These are phyloP conservation scores for Colletotrichum siamense DNA, from an alignment of 2,329 filamentous ascomycete species.

Conservation along the genomic window DNA sequence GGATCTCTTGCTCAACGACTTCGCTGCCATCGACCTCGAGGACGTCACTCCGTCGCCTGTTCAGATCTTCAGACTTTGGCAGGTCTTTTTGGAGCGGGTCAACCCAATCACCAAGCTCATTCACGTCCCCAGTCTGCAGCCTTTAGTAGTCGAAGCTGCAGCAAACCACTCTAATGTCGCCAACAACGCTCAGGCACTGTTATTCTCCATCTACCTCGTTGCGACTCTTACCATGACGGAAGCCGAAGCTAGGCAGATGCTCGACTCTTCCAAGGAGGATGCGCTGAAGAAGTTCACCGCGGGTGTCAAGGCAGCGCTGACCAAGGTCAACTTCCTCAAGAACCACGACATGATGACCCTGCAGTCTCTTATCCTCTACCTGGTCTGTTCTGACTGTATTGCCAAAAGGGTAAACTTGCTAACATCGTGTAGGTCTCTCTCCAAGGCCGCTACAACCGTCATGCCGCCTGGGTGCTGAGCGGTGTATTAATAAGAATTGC, in stretches of 20 bases:
- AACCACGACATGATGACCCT: constrained; percentile 63
- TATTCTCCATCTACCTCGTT: constrained; percentile 25
- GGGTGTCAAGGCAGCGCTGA: constrained; percentile 56
- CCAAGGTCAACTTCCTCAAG: constrained; percentile 61
- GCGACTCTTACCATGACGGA: constrained; percentile 32
- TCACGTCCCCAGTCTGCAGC: constrained; percentile 74
- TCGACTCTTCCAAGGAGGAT: constrained; percentile 54
- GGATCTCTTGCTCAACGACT: constrained; percentile 54
- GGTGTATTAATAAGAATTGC: constrained; percentile 68
- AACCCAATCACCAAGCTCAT: constrained; percentile 77
- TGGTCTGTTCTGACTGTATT: constrained; percentile 42
- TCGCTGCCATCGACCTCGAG: constrained; percentile 43
- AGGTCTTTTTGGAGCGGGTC: constrained; percentile 75
- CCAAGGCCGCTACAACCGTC: constrained; percentile 62
- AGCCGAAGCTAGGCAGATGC: constrained; percentile 58
- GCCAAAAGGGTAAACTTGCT: neutral
- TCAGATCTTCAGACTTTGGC: constrained; percentile 76
- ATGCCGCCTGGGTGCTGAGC: constrained; percentile 65
- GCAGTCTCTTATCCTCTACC: constrained; percentile 63
- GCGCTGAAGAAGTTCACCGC: constrained; percentile 57
- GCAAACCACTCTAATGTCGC: constrained; percentile 60
- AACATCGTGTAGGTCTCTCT: constrained; percentile 52
- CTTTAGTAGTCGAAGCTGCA: constrained; percentile 67
- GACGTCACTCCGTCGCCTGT: constrained; percentile 68
- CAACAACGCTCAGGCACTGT: constrained; percentile 33